Evolutionary conservation across 2,329 filamentous ascomycete genomes (phyloP), one percentile per base, ranked within the genome.

Genomic region (Magnaporthiopsis poae): DNA sequence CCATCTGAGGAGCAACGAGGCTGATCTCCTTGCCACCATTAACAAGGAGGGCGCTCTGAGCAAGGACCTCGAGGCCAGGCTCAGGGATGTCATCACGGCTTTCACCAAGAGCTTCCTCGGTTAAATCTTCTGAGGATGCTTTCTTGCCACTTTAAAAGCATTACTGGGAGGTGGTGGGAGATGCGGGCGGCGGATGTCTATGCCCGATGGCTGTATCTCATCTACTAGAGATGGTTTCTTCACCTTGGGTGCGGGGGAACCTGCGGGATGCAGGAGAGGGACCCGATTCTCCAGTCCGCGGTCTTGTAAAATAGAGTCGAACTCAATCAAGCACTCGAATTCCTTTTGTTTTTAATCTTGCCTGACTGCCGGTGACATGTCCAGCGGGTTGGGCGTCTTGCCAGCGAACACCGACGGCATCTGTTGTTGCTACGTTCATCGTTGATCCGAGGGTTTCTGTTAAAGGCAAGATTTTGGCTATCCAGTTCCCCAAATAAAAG

Each of bases 21-120:
- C 86, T 64, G 92, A 93, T 71, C 81, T 98, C 71, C 82, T 96
- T 71, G 84, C 88, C 75, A 89, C 87, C 75, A 97, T 99, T 73
- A 92, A 96, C 77, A 95, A 94, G 87, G 92, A 98, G 87, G 94
- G 94, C 80, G 86, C 91, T 71, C 81, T 99, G 79, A 95, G 90
- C 90, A 97, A 97, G 88, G 94, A 96, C 59, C 84, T 92, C 64
- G 95, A 96, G 85, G 83, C 81, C 72, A 90, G 87, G 84, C 82
- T 96, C 76, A 91, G 88, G 85, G 89, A 95, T 68, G 82, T 90
- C 75, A 86, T 92, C 75, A 70, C 74, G 74, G 84, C 77, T 80
- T 98, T 97, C 88, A 96, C 91, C 85, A 96, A 96, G 91, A 91
- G 88, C 87, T 98, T 97, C 87, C 75, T 81, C 70, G 78, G 78